A percentile compares a stretch with the other conserved stretches of the same genome.
Conservation (phyloP, 106 monocot species). For the Vanilla planifolia region DNA sequence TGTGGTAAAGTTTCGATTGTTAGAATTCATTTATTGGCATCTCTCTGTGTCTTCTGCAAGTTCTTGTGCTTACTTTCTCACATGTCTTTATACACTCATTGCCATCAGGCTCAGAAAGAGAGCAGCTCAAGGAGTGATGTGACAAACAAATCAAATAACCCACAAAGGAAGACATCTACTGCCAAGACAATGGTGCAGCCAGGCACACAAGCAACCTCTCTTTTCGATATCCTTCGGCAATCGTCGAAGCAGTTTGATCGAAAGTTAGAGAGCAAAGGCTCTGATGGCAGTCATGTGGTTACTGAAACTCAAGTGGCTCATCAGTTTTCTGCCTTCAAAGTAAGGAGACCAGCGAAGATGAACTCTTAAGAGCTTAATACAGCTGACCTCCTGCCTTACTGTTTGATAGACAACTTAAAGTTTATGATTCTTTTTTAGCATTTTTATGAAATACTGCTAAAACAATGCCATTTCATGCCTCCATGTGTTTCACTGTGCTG, state of each 20-base stretch:
- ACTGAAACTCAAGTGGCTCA: constrained; percentile 40
- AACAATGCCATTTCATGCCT: too few species aligned
- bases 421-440: too few species aligned
- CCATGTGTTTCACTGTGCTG: too few species aligned
- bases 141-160: constrained; percentile 24
- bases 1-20: constrained; percentile 24
- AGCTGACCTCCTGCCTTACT: too few species aligned
- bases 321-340: constrained; percentile 60
- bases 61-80: too few species aligned
- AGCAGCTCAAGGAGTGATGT: constrained; percentile 14
- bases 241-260: constrained; percentile 45
- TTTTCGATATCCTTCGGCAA: constrained; percentile 58
- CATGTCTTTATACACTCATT: not conserved
- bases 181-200: constrained; percentile 12
- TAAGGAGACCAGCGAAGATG: constrained; percentile 26
- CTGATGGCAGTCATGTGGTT: not conserved
- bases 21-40: not conserved
- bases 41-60: not conserved
- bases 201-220: constrained; percentile 28
- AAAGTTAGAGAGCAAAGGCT: not conserved
- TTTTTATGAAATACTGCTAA: too few species aligned
- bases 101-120: constrained; percentile 38
- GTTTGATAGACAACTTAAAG: too few species aligned
- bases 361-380: constrained; percentile 21
- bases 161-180: constrained; percentile 30